A percentile compares a stretch with the other conserved stretches of the same genome.
These are phyloP conservation scores for Pyronema domesticum DNA, from an alignment of 495 filamentous ascomycete genomes.

Conservation along the genomic window DNA sequence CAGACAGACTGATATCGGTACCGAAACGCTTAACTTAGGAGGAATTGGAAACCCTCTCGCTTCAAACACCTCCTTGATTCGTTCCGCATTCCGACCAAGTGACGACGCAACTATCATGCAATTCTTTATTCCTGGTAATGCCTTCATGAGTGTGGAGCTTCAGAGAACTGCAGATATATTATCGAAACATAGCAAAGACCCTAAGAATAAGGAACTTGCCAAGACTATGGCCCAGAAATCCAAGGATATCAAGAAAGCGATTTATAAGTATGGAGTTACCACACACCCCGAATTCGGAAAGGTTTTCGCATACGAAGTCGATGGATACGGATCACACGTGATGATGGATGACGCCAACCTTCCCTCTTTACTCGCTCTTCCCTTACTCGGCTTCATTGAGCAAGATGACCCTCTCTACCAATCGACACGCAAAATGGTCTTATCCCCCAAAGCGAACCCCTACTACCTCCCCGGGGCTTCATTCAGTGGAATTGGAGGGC, in stretches of 20 bases:
- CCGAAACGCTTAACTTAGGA: constrained; percentile 68
- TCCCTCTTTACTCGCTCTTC: constrained; percentile 73
- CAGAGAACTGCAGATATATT: constrained; percentile 57
- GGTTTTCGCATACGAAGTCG: constrained; percentile 93
- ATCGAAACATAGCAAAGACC: constrained; percentile 35
- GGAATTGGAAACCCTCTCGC: constrained; percentile 86
- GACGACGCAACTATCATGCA: constrained; percentile 94
- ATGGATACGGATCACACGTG: constrained; percentile 79
- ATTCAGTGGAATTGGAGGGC: constrained; percentile 75
- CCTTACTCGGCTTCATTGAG: constrained; percentile 67
- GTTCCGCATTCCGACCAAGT: constrained; percentile 88
- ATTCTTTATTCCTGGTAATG: constrained; percentile 92
- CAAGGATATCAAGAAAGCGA: constrained; percentile 49
- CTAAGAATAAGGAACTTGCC: constrained; percentile 34
- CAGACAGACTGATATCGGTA: constrained; percentile 58
- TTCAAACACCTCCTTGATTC: constrained; percentile 63
- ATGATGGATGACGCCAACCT: constrained; percentile 98
- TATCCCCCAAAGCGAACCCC: constrained; percentile 62
- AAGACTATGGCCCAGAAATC: constrained; percentile 42
- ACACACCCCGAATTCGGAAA: constrained; percentile 61
- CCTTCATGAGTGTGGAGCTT: constrained; percentile 85
- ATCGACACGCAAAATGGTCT: constrained; percentile 85
- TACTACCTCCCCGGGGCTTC: constrained; percentile 68
- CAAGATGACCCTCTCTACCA: constrained; percentile 51
- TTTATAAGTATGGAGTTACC: constrained; percentile 86